Evolutionary conservation across 1,139 yeast species (phyloP).

Genomic region (Hansenula sp.): DNA sequence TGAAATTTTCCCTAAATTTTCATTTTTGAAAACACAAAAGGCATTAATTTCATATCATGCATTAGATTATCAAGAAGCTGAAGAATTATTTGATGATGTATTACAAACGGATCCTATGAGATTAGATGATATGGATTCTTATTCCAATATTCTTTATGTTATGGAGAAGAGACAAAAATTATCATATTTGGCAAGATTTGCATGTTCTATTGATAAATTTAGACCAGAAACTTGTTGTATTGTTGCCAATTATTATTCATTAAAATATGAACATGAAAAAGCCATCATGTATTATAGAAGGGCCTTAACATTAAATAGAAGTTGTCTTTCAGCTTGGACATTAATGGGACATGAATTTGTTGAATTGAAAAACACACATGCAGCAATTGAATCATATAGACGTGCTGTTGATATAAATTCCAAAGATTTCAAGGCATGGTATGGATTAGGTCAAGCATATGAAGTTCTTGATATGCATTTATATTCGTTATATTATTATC

Average conservation of each 20-base stretch:
- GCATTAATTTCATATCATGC: slow-evolving; percentile 80
- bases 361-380: slow-evolving; percentile 92
- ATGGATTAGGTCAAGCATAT: slow-evolving; percentile 97
- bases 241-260: slow-evolving; percentile 88
- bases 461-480: slow-evolving; percentile 95
- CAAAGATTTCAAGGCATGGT: slow-evolving; percentile 96
- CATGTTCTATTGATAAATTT: slow-evolving; percentile 78
- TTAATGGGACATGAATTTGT: slow-evolving; percentile 99
- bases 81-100: slow-evolving; percentile 71
- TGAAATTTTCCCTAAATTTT: slow-evolving; percentile 62
- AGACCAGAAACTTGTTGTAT: slow-evolving; percentile 96
- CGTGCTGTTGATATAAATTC: slow-evolving; percentile 85
- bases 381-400: slow-evolving; percentile 94
- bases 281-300: slow-evolving; percentile 91
- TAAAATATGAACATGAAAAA: slow-evolving; percentile 90
- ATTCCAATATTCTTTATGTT: slow-evolving; percentile 90
- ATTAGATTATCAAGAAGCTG: slow-evolving; percentile 78
- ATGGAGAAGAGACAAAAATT: slow-evolving; percentile 86
- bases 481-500: slow-evolving; percentile 89
- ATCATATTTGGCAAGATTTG: slow-evolving; percentile 82
- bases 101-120: slow-evolving; percentile 78
- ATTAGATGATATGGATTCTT: slow-evolving; percentile 85
- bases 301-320: slow-evolving; percentile 77
- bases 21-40: slow-evolving; percentile 72
- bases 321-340: slow-evolving; percentile 93